phyloP scores from a whole-genome alignment of 139 green algal species.

The Pleodorina starrii region DNA sequence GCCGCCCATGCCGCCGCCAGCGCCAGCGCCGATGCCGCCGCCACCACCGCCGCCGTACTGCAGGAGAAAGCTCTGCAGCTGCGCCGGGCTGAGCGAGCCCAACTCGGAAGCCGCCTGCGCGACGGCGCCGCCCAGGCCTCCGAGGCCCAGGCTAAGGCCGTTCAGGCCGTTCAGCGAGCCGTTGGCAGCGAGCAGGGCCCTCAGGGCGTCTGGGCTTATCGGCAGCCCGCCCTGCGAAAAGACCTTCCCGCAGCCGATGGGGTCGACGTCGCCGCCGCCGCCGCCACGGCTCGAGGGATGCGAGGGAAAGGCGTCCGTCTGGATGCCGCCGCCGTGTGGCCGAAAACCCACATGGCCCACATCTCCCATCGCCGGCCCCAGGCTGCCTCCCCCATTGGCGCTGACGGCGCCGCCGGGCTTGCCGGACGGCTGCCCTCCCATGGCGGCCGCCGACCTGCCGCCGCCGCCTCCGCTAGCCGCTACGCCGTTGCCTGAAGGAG shows the following conservation, averaged over 20 bases:
- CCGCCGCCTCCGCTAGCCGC: too few species aligned
- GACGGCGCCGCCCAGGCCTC: too few species aligned
- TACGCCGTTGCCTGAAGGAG: background rate
- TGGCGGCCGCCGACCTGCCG: too few species aligned
- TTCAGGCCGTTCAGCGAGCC: background rate
- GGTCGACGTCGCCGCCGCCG: background rate
- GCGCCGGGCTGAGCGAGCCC: background rate
- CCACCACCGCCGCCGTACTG: background rate
- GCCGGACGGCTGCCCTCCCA: too few species aligned
- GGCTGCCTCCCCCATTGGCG: background rate
- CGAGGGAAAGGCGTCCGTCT: background rate
- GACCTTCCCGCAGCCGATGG: background rate
- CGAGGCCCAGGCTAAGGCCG: background rate
- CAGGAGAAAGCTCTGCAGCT: background rate
- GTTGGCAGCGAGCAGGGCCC: constrained; percentile 2
- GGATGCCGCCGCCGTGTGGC: background rate
- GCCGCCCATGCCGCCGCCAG: background rate
- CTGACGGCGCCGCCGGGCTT: too few species aligned
- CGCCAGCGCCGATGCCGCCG: background rate
- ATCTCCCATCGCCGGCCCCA: background rate
- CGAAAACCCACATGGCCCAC: background rate
- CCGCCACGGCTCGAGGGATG: background rate
- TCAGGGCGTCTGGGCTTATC: background rate
- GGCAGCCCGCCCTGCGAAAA: background rate
- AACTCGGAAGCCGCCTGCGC: background rate